These are phyloP conservation scores for Fusarium sp. DNA, from an alignment of 2,329 filamentous ascomycete species.

Conservation along the genomic window DNA sequence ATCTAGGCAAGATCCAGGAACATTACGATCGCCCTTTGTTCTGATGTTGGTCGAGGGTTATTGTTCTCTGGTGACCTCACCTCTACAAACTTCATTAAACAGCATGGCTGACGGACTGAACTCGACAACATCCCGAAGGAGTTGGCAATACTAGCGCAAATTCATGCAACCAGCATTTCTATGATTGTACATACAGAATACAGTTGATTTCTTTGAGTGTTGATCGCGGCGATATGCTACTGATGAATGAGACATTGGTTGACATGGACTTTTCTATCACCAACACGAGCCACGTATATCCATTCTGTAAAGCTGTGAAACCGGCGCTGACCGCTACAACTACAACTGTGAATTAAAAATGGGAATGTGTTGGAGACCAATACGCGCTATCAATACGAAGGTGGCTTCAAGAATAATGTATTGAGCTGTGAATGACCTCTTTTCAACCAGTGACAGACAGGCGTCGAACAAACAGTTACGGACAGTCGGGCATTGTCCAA, in stretches of 20 bases:
- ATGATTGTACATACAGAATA: neutral
- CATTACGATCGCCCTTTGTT: conserved; percentile 11
- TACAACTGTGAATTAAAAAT: neutral
- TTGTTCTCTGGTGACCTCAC: neutral
- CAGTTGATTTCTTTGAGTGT: neutral
- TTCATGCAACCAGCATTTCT: neutral
- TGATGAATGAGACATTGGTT: neutral
- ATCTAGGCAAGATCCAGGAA: conserved; percentile 13
- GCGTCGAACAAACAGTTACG: conserved; percentile 20
- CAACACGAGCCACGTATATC: conserved; percentile 22
- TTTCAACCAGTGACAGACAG: neutral
- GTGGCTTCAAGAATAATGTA: too few relatives aligned
- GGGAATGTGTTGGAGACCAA: neutral
- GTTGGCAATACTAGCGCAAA: neutral
- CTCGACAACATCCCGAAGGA: neutral
- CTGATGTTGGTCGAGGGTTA: neutral
- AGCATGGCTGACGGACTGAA: neutral
- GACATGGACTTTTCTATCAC: conserved; percentile 3
- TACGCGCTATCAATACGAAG: neutral
- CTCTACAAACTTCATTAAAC: neutral
- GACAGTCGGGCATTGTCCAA: conserved; percentile 3
- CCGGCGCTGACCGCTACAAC: neutral
- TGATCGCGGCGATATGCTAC: neutral
- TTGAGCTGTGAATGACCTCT: neutral
- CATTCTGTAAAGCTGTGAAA: neutral